Evolutionary conservation across 768 basidiomycete species (phyloP), one percentile per base, ranked within the genome.

Genomic region (Heimioporus sp.): DNA sequence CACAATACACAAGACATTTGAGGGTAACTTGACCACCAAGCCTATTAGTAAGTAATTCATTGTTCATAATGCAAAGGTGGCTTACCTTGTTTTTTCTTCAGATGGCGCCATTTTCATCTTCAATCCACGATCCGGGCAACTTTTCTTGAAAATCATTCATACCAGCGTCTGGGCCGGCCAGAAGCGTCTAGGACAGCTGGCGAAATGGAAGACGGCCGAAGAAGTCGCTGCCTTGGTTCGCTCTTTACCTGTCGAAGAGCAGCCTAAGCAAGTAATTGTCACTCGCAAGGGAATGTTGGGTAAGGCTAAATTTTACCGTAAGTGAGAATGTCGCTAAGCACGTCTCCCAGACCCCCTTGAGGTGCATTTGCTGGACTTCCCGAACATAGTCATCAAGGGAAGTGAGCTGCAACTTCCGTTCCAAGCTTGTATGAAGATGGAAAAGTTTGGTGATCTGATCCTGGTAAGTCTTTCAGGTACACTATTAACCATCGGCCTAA

Each of bases 161-260:
- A 99, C 97, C 3, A 98, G 95, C 64, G 97, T 98, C n/a, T 99
- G 97, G 97, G 97, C 97, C 51, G 97, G 97, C 65, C 97, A 99
- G 72, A 99, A 99, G 72, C 97, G 97, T 87, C 84, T 99, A 44
- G 97, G 97, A 51, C 97, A 99, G 72, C 81, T 98, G 45, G 97
- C 97, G 35, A 99, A 98, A 74, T 98, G 97, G 95, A 97, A 97
- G 76, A 98, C 96, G 7, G 97, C 97, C 16, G 97, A 99, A 84
- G 97, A 99, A 86, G 97, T 98, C 10, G 97, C 97, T 34, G 97
- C 97, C 0, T 73, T 98, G 61, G 90, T 98, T 57, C 92, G 97
- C 51, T 98, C 97, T 30, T 74, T 98, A 13, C 97, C 97, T n/a
- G 97, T 99, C 38, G 97, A 99, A 76, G 97, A 99, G 73, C 97